Evolutionary conservation across 805 yeast species (phyloP).

Genomic region (Wickerhamomyces bisporus): DNA sequence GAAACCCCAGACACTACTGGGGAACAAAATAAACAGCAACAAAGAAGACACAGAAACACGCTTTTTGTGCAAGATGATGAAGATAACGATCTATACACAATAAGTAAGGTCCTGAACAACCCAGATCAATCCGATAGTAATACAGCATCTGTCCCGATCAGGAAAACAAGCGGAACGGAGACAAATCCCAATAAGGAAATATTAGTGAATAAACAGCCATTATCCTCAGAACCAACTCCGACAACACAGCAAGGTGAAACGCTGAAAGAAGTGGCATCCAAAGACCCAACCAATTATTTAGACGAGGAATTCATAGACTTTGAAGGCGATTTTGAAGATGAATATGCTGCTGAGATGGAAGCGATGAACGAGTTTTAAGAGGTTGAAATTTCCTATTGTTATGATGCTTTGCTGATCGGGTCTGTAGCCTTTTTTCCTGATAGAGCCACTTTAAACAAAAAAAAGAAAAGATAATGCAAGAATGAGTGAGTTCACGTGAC

Average conservation of each 20-base stretch:
- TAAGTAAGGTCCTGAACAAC: constrained; percentile 3
- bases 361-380: constrained; percentile 14
- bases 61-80: constrained; percentile 5
- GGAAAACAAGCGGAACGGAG: not conserved
- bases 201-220: not conserved
- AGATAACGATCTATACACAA: constrained; percentile 25
- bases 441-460: too few species aligned
- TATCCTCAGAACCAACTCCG: not conserved
- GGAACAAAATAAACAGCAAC: not conserved
- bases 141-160: not conserved
- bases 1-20: too few species aligned
- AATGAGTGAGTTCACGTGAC: constrained; percentile 1
- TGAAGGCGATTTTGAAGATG: constrained; percentile 15
- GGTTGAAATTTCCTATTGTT: constrained; percentile 9
- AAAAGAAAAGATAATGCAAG: too few species aligned
- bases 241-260: not conserved
- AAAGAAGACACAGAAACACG: constrained; percentile 6
- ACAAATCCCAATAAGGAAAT: not conserved
- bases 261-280: not conserved
- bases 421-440: too few species aligned
- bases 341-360: constrained; percentile 22
- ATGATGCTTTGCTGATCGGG: too few species aligned
- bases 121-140: too few species aligned
- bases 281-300: not conserved
- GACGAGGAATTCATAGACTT: constrained; percentile 5